Conservation (phyloP, 2,329 filamentous ascomycete genomes). For the Amauroascus niger region DNA sequence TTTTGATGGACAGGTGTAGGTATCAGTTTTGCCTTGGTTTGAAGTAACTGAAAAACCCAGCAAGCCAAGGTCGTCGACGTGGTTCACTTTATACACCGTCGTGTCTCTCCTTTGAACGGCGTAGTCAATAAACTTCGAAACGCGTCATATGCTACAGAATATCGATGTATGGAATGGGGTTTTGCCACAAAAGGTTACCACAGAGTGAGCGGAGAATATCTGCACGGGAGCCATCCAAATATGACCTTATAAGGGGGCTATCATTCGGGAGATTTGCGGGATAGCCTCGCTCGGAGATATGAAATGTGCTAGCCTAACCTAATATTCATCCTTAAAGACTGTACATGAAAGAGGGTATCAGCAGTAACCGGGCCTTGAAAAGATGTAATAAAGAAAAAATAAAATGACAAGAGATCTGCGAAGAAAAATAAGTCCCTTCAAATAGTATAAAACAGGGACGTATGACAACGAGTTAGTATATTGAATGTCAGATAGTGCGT, state of each 20-base stretch:
- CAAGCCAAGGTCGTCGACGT: background rate
- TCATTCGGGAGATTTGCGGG: background rate
- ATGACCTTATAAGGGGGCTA: background rate
- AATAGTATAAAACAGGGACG: background rate
- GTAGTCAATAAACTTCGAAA: background rate
- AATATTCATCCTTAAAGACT: background rate
- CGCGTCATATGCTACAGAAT: constrained; percentile 2
- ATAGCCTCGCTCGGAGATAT: too few relatives aligned
- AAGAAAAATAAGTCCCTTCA: background rate
- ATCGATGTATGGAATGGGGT: background rate
- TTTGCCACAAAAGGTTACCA: constrained; percentile 9
- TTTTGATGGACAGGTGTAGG: too few relatives aligned
- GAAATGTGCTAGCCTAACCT: background rate
- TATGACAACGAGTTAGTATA: background rate
- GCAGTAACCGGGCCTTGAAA: background rate
- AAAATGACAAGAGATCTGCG: background rate
- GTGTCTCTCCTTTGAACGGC: too few relatives aligned
- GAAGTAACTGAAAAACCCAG: background rate
- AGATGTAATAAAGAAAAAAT: background rate
- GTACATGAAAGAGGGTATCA: background rate
- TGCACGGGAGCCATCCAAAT: background rate
- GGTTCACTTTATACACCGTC: background rate
- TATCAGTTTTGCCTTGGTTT: background rate
- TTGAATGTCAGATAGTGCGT: background rate
- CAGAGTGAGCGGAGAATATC: background rate